Evolutionary conservation across 768 basidiomycete genomes (phyloP), one percentile per base, ranked within the genome.

Genomic region (Psilocybe cyanescens): DNA sequence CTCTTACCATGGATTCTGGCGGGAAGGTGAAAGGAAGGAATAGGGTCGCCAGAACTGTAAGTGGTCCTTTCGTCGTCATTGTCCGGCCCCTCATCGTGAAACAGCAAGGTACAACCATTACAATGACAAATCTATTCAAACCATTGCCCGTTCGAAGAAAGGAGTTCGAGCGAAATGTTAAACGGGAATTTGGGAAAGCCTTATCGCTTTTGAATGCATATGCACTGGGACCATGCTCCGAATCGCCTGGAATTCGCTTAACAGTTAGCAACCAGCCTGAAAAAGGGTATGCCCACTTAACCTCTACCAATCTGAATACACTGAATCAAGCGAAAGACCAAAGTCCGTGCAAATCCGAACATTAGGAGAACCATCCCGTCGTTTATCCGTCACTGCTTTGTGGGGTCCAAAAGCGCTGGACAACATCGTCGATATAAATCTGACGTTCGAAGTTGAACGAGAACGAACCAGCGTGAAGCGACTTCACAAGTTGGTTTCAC

Each of bases 61-160:
- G 80, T 72, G 30, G 16, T 8, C 9, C 19, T 49, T 7, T 17
- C 57, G 46, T 61, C 24, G 24, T 55, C 37, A 8, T 29, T 3
- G 29, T 24, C 17, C n/a, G 37, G 16, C 58, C 17, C n/a, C 16
- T n/a, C 14, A 60, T 60, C 24, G 58, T 39, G 68, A 31, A n/a
- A 11, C 17, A 99, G 94, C 83, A 89, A 61, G 97, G 97, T 4
- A 98, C 97, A 0, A 96, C 96, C 0, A 83, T 95, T 17, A 77
- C 78, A 0, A 74, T 97, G 2, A 79, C 84, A 0, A 84, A 85
- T 30, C 79, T 97, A 0, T 99, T 99, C 74, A 77, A 79, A 5
- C 84, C 91, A 1, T 81, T 98, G 0, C 94, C 97, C 1, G 97
- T 99, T 5, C 85, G 97, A 4, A 82, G 94, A 5, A 96, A 96